Conservation (phyloP, 202 grass and related monocot species). For the Zizania palustris region DNA sequence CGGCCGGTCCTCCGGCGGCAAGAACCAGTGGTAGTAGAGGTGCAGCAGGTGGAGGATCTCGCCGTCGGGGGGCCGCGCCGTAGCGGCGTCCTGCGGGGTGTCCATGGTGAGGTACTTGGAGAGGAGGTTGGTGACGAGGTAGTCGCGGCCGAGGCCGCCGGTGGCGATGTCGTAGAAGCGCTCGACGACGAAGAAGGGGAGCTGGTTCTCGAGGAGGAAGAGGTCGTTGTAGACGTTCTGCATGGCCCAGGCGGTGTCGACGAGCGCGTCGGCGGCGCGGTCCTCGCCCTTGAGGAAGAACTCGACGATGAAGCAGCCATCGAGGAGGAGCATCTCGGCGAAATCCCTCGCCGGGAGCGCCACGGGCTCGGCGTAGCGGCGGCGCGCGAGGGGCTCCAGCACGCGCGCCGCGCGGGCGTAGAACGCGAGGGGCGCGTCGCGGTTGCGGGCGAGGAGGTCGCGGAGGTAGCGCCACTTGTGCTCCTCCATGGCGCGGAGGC, state of each 20-base stretch:
- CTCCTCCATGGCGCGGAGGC: slow-evolving; percentile 63
- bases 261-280: slow-evolving; percentile 40
- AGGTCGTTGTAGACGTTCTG: slow-evolving; percentile 63
- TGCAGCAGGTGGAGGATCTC: slow-evolving; percentile 69
- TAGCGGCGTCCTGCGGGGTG: slow-evolving; percentile 20
- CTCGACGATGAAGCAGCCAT: slow-evolving; percentile 65
- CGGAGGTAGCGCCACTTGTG: slow-evolving; percentile 70
- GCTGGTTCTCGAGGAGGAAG: slow-evolving; percentile 69
- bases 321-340: slow-evolving; percentile 60
- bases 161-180: slow-evolving; percentile 51
- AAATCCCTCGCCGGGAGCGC: slow-evolving; percentile 8
- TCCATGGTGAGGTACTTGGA: slow-evolving; percentile 51
- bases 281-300: slow-evolving; percentile 77
- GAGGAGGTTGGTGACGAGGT: slow-evolving; percentile 48
- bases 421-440: slow-evolving; percentile 15
- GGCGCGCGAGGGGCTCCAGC: slow-evolving; percentile 48
- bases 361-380: slow-evolving; percentile 56
- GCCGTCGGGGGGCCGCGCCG: slow-evolving; percentile 14
- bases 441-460: slow-evolving; percentile 51
- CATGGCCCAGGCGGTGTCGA: slow-evolving; percentile 49
- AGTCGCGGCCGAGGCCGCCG: slow-evolving; percentile 16
- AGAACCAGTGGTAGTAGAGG: slow-evolving; percentile 74
- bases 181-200: slow-evolving; percentile 58
- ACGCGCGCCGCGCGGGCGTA: slow-evolving; percentile 41
- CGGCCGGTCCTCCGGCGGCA: slow-evolving; percentile 35